Base-by-base conservation (phyloP, 345 rosid genomes). In the Eucalyptus cloeziana region DNA sequence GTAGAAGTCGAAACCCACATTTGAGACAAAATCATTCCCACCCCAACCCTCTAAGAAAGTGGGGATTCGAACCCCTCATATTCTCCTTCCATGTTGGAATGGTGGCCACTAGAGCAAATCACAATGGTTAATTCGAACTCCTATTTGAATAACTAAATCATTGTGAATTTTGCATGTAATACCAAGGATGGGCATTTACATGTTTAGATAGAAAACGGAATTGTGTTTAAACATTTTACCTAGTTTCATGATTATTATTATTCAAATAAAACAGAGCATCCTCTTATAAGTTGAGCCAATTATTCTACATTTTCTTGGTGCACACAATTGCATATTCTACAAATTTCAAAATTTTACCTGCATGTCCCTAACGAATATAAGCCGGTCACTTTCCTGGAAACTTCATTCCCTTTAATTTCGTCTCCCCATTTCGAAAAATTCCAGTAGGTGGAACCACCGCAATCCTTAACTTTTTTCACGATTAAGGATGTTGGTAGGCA, bases 21-120 rank as follows among this genome's bases (percentile, higher is more conserved):
- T 52, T 19, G 2, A 52, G 7, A 52, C 24, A 19, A 52, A 52
- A 52, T 19, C 8, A 2, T 52, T 4, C 10, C 4, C 1, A 52
- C 0, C 56, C 56, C 8, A 52, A 8, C 24, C 24, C 8, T 9
- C 4, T 4, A 52, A 52, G 0, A 52, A 52, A 52, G 24, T 52
- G 10, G 1, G 2, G 24, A 52, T 22, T 52, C 0, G 4, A 52
- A 52, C 24, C 21, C 4, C 56, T 22, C 3, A 7, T 24, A 43
- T 8, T 52, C 4, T 22, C 50, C 9, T 19, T 52, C 2, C 2
- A 52, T 52, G 24, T 52, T 52, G 1, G 24, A 19, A 52, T 1
- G 2, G 24, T 52, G 10, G 24, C 4, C 10, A 7, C 2, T 19
- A 0, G 10, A 0, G 10, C 0, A 52, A 52, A 52, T 2, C 24